Base-by-base conservation (phyloP, 257 asterid genomes). In the Solanum raphanifolium region DNA sequence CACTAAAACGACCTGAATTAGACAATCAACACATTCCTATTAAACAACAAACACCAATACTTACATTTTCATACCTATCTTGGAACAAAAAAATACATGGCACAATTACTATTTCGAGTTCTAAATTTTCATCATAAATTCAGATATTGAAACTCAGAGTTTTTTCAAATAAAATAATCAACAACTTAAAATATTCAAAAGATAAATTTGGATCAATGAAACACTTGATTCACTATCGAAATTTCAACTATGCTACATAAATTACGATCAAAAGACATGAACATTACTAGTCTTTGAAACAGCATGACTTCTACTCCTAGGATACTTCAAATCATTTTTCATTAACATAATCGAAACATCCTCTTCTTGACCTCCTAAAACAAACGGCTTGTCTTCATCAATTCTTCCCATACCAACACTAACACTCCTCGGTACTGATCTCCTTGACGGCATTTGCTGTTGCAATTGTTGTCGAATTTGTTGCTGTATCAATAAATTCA, bases 341-440 rank as follows among this genome's bases (percentile, higher is more conserved):
- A 38, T 89, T 5, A 74, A 86, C 55, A 89, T 92, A 58, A 43
- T 25, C 4, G 75, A 87, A 83, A 74, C 83, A 72, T 55, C n/a
- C 43, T 35, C n/a, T 31, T 2, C 25, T n/a, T 76, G 39, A 5
- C 88, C 91, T 15, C 91, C 92, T 66, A 91, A 91, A 89, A 88
- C 85, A 88, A 46, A 90, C 6, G 98, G 95, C 5, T 86, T 87
- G 0, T 97, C 99, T 65, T 97, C 99, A 76, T 95, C 99, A 38
- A 97, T 97, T 73, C 92, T 95, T 12, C 96, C 98, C 96, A 97
- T 95, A 0, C 93, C 98, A 0, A 94, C 98, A 25, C 98, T 95
- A 84, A 41, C 35, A 88, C 98, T 95, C 12, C 98, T 91, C 6
- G 93, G 94, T 87, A 96, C 93, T 93, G 66, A 20, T 58, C 88